phyloP scores from a whole-genome alignment of 805 yeast genomes.

The Schwanniomyces yamadae region DNA sequence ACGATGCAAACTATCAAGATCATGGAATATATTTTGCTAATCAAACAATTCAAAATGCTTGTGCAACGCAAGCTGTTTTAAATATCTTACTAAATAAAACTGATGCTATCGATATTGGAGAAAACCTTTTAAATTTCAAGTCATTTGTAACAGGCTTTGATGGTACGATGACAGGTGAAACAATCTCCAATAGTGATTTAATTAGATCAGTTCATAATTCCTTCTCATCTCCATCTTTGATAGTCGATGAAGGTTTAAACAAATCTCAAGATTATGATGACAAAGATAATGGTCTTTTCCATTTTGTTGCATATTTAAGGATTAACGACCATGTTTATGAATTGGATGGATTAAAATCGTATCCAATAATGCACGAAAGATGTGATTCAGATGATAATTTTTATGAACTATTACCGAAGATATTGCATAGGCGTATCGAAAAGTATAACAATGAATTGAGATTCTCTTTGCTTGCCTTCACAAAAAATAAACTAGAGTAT shows the following conservation, averaged over 20 bases:
- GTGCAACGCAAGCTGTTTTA: constrained; percentile 72
- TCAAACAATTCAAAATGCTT: constrained; percentile 65
- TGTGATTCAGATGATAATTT: constrained; percentile 44
- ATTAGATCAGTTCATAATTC: constrained; percentile 61
- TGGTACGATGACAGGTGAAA: constrained; percentile 57
- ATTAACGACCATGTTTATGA: constrained; percentile 51
- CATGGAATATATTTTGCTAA: constrained; percentile 56
- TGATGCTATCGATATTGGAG: constrained; percentile 46
- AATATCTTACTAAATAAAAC: constrained; percentile 45
- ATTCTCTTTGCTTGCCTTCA: constrained; percentile 55
- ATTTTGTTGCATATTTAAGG: constrained; percentile 56
- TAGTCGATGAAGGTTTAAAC: constrained; percentile 43
- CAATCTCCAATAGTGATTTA: constrained; percentile 56
- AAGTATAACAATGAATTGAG: constrained; percentile 51
- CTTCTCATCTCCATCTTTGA: constrained; percentile 53
- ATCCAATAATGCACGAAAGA: constrained; percentile 51
- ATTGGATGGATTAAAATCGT: constrained; percentile 58
- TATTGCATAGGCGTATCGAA: constrained; percentile 47
- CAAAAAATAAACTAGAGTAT: constrained; percentile 47
- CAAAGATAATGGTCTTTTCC: constrained; percentile 55
- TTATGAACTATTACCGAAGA: constrained; percentile 39
- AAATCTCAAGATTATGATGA: constrained; percentile 21
- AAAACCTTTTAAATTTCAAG: constrained; percentile 46
- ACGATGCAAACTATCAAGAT: constrained; percentile 31
- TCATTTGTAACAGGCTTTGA: constrained; percentile 54